These are phyloP conservation scores for Rhamnella rubrinervis DNA, from an alignment of 331 rosid genomes.

Conservation along the genomic window DNA sequence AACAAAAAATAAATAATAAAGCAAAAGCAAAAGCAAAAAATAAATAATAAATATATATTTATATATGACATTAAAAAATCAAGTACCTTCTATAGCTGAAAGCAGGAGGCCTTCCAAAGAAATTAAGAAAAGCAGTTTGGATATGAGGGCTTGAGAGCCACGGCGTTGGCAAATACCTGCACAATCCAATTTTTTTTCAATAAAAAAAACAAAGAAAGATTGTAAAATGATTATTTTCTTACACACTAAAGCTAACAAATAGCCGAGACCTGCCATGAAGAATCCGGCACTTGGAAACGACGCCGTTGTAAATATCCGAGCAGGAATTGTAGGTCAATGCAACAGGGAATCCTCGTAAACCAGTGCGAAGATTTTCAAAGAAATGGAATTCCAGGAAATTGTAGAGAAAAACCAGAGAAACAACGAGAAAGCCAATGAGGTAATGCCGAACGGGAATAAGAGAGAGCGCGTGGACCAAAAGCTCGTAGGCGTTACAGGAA, in stretches of 20 bases:
- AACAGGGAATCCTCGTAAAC: slow-evolving; percentile 50
- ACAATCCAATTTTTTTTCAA: not conserved
- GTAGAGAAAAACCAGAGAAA: slow-evolving; percentile 33
- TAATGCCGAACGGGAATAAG: slow-evolving; percentile 57
- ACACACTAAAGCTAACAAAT: not conserved
- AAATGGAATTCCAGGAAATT: slow-evolving; percentile 65
- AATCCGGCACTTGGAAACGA: slow-evolving; percentile 71
- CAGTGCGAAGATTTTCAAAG: slow-evolving; percentile 47
- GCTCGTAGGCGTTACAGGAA: slow-evolving; percentile 32
- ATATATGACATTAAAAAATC: not conserved
- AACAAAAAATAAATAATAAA: no score
- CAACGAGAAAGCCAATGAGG: slow-evolving; percentile 23
- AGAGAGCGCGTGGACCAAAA: slow-evolving; percentile 37
- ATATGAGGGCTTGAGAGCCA: slow-evolving; percentile 90
- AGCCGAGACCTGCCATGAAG: slow-evolving; percentile 48
- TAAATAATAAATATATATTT: not conserved
- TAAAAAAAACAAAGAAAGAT: not conserved
- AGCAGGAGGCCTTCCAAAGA: slow-evolving; percentile 64
- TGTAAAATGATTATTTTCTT: not conserved
- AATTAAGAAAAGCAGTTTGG: slow-evolving; percentile 70
- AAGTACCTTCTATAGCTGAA: slow-evolving; percentile 65
- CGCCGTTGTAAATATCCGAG: slow-evolving; percentile 48
- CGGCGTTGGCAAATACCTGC: slow-evolving; percentile 65
- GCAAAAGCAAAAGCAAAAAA: no score
- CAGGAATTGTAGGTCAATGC: slow-evolving; percentile 44